A percentile compares a stretch with the other conserved stretches of the same genome.
These are phyloP conservation scores for Pythium grandisporangium DNA, from an alignment of 352 stramenopile species.

Conservation along the genomic window DNA sequence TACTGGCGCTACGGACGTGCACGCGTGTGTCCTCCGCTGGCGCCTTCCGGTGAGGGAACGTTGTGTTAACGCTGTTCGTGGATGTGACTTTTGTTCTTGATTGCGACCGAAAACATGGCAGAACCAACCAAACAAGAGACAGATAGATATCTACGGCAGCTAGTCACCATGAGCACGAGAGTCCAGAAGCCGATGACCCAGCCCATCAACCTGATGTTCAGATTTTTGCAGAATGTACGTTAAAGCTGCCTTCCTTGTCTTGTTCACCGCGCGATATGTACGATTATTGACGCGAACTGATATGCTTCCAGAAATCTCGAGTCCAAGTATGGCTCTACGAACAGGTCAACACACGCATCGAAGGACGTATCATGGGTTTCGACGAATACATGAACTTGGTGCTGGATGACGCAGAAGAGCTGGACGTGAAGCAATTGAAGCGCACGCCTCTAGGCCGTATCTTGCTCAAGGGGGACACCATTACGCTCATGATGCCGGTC, in stretches of 20 bases:
- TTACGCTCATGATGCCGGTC: conserved; percentile 97
- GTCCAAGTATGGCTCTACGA: conserved; percentile 99
- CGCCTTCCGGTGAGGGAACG: too few species aligned
- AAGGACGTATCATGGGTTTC: conserved; percentile 98
- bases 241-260: background rate
- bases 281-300: background rate
- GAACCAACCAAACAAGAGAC: too few species aligned
- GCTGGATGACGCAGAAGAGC: conserved; percentile 96
- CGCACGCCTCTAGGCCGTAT: conserved; percentile 93
- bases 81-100: too few species aligned
- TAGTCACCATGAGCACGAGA: conserved; percentile 81
- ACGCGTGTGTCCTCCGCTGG: too few species aligned
- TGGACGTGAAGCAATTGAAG: conserved; percentile 94
- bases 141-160: too few species aligned
- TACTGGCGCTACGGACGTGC: too few species aligned
- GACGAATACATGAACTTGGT: conserved; percentile 99
- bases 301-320: conserved; percentile 79
- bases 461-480: conserved; percentile 99
- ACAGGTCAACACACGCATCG: conserved; percentile 96
- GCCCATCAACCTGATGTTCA: conserved; percentile 99
- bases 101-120: too few species aligned
- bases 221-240: conserved; percentile 95
- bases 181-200: conserved; percentile 99
- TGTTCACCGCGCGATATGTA: too few species aligned
- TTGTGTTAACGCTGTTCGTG: too few species aligned